phyloP scores from a whole-genome alignment of 441 rosid genomes.

The Kokia cookei region DNA sequence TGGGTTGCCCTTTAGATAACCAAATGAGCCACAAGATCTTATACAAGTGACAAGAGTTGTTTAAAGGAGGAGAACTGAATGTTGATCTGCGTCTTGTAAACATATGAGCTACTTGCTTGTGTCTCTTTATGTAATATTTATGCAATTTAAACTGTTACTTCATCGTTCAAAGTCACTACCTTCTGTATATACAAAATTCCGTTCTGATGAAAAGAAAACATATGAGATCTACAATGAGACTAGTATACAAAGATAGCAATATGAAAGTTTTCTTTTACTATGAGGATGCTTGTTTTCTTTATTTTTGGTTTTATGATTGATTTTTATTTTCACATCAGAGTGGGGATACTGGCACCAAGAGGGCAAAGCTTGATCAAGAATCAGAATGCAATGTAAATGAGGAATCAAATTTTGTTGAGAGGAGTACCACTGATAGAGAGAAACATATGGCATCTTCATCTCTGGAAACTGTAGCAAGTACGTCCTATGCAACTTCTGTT shows the following conservation, averaged over 20 bases:
- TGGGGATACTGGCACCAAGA: slow-evolving; percentile 65
- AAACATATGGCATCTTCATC: slow-evolving; percentile 51
- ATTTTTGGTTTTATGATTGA: not conserved
- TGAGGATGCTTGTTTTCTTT: not conserved
- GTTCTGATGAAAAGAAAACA: not conserved
- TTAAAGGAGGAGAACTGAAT: not conserved
- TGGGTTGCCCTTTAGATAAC: not conserved
- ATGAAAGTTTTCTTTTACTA: not conserved
- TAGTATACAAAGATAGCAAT: not conserved
- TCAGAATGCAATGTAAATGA: slow-evolving; percentile 19
- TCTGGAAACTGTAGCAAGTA: slow-evolving; percentile 42
- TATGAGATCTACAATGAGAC: not conserved
- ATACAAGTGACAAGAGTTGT: not conserved
- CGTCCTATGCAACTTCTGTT: slow-evolving; percentile 35
- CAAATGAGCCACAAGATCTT: not conserved
- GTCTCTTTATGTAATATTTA: not conserved
- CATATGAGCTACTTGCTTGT: not conserved
- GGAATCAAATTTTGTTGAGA: slow-evolving; percentile 41
- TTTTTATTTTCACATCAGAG: slow-evolving; percentile 39
- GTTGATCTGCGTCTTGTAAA: not conserved
- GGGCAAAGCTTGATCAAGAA: slow-evolving; percentile 73
- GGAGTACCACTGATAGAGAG: slow-evolving; percentile 37
- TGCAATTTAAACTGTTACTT: not conserved
- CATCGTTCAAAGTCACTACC: not conserved
- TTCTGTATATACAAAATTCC: not conserved